A percentile compares a stretch with the other conserved stretches of the same genome.
These are phyloP conservation scores for Syncephalastrum sp. DNA, from an alignment of 371 early-diverging fungal species.

Conservation along the genomic window DNA sequence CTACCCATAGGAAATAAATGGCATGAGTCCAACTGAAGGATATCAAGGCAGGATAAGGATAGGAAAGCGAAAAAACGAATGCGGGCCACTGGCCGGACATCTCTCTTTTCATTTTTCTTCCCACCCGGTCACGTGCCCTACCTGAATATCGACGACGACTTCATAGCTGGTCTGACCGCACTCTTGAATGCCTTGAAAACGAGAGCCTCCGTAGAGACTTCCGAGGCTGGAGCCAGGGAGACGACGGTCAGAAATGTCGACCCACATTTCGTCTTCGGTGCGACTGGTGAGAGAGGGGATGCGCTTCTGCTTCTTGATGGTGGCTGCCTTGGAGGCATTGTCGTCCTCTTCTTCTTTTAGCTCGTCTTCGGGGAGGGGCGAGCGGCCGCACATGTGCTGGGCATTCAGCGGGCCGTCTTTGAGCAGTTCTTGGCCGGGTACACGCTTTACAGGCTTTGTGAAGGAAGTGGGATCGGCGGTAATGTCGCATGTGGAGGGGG, in stretches of 20 bases:
- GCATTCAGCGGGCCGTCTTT: no score
- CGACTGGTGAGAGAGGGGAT: slow-evolving; percentile 30
- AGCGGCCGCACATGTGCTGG: no score
- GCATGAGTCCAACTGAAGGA: not conserved
- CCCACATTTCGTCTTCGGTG: slow-evolving; percentile 33
- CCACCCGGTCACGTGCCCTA: slow-evolving; percentile 18
- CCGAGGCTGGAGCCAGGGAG: slow-evolving; percentile 30
- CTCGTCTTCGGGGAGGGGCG: no score
- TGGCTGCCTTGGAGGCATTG: no score
- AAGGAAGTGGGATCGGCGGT: no score
- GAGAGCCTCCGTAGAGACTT: slow-evolving; percentile 65
- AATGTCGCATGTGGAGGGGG: no score
- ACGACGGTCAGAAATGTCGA: slow-evolving; percentile 38
- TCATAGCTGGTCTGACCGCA: slow-evolving; percentile 68
- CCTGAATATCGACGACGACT: slow-evolving; percentile 78
- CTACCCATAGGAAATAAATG: slow-evolving; percentile 28
- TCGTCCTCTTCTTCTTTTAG: no score
- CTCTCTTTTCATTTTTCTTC: not conserved
- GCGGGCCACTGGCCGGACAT: not conserved
- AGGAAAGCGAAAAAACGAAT: not conserved
- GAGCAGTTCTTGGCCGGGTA: no score
- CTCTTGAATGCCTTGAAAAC: slow-evolving; percentile 71
- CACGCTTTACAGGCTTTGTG: no score
- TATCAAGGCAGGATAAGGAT: not conserved
- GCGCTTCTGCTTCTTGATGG: slow-evolving; percentile 9